Evolutionary conservation across 2,329 filamentous ascomycete genomes (phyloP), one percentile per base, ranked within the genome.

Genomic region (Colletotrichum sp.): DNA sequence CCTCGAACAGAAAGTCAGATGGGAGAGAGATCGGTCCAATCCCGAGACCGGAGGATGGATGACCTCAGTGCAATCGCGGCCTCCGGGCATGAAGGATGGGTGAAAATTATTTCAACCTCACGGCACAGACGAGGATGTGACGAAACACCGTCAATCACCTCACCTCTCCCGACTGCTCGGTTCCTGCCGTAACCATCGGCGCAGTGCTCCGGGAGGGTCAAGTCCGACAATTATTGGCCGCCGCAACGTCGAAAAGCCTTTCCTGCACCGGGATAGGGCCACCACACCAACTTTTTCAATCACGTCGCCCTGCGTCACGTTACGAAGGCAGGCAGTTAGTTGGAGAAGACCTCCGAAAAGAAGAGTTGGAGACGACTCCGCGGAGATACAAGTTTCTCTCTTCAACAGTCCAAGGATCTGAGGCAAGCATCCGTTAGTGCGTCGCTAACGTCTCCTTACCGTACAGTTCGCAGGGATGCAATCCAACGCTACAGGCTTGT

Each of bases 351-450:
- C 44, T 52, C 44, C 44, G 44, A 52, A 52, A n/a, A 52, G 10
- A n/a, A 52, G 44, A 52, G n/a, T 52, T 52, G n/a, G 66, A 68
- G 64, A 57, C 44, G 15, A 24, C 26, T 52, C 74, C 74, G 74
- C 74, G 74, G 74, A 76, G 64, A 76, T 73, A 64, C 64, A 73
- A 76, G 39, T 65, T 73, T 49, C 69, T 30, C 16, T 64, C 57
- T 74, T 52, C 44, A 21, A 52, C 44, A 52, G n/a, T 24, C n/a
- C 74, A 21, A 76, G 74, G 70, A 76, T 76, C 74, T 65, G 64
- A 73, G 59, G 74, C 70, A 74, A 59, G 70, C 70, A 76, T 76
- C 59, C 63, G 24, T 73, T 74, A 76, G 70, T 69, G 70, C 32
- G n/a, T 73, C 74, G 74, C 70, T 69, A 76, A 69, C 16, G 64